Evolutionary conservation across 129 eudicot genomes (phyloP).

Genomic region (Escallonia herrerae): DNA sequence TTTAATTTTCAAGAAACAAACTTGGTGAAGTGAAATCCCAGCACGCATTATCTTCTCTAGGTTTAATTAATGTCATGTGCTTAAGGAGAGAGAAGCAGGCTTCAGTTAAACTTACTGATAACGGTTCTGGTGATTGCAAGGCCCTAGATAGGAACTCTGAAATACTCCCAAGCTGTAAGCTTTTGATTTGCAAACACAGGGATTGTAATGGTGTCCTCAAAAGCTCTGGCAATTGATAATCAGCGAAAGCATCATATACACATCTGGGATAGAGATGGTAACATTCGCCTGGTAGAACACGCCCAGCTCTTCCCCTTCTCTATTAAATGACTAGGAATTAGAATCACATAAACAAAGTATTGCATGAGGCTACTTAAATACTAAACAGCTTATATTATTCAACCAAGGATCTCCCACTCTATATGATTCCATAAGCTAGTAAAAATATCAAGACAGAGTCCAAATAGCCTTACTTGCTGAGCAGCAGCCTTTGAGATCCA

Average conservation of each 20-base stretch:
- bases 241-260: constrained; percentile 77
- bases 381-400: neutral
- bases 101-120: constrained; percentile 56
- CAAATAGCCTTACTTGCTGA: constrained; percentile 53
- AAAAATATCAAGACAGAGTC: neutral
- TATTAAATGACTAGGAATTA: constrained; percentile 15
- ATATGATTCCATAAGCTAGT: neutral
- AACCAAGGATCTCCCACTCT: neutral
- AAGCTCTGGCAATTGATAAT: constrained; percentile 93
- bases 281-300: constrained; percentile 97
- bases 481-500: constrained; percentile 99
- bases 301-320: constrained; percentile 99
- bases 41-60: neutral
- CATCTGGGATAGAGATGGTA: constrained; percentile 85
- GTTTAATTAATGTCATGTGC: neutral
- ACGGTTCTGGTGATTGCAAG: constrained; percentile 86
- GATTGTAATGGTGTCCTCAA: constrained; percentile 95
- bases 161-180: constrained; percentile 83
- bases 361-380: constrained; percentile 2
- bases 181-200: constrained; percentile 88
- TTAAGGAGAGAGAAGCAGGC: neutral
- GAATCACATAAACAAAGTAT: neutral
- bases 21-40: neutral
- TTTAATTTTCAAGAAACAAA: too few relatives aligned
- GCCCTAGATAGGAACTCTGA: constrained; percentile 87